phyloP scores from a whole-genome alignment of 1,284 basidiomycete species.

The Exobasidium cylindrosporum region DNA sequence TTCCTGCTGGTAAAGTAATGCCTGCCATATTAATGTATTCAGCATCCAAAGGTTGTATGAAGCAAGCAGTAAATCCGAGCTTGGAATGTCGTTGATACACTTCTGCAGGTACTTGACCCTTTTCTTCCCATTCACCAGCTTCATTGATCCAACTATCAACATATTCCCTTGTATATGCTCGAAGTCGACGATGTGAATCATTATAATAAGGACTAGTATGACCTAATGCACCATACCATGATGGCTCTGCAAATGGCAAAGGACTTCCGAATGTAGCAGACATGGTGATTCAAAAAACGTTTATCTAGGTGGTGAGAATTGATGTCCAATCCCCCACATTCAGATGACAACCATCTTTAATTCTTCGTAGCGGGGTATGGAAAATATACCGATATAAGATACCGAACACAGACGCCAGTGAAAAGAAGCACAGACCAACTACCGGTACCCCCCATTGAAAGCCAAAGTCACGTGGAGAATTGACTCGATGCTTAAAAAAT shows the following conservation, averaged over 20 bases:
- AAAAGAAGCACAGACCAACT: too few species aligned
- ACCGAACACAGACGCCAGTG: too few species aligned
- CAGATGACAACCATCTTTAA: too few species aligned
- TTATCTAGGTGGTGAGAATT: too few species aligned
- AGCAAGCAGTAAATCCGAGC: constrained; percentile 14
- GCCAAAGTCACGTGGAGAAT: too few species aligned
- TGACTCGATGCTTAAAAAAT: too few species aligned
- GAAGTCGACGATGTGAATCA: constrained; percentile 19
- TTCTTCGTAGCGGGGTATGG: too few species aligned
- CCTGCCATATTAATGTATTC: constrained; percentile 12
- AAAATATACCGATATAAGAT: too few species aligned
- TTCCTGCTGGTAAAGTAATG: constrained; percentile 17
- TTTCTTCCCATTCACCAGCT: constrained; percentile 15
- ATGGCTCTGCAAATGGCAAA: constrained; percentile 19
- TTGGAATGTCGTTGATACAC: constrained; percentile 5
- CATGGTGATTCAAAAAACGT: too few species aligned
- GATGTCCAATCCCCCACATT: too few species aligned
- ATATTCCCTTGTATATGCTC: constrained; percentile 11
- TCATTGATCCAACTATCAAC: constrained; percentile 16
- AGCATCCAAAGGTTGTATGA: constrained; percentile 13
- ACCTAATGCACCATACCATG: constrained; percentile 8
- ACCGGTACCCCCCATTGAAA: too few species aligned
- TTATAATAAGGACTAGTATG: constrained; percentile 18
- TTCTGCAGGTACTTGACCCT: constrained; percentile 4
- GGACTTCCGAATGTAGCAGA: constrained; percentile 2